Conservation (phyloP, 2,329 filamentous ascomycete genomes). For the Aspergillus pseudotamarii region DNA sequence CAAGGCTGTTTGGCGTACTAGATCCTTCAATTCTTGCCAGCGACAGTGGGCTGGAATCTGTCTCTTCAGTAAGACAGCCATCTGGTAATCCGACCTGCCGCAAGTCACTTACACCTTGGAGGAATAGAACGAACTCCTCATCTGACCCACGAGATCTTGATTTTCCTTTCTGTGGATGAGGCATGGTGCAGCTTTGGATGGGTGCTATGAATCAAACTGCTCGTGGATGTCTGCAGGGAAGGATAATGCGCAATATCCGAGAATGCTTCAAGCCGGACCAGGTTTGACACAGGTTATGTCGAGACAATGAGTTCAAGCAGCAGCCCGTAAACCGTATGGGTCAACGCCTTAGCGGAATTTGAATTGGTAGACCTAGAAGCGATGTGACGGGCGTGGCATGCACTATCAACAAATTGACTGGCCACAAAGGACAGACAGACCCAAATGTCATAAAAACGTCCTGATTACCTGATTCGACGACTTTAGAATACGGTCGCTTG, state of each 20-base stretch:
- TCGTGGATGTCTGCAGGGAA: background rate
- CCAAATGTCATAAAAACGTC: background rate
- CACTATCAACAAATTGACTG: background rate
- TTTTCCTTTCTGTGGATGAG: slow-evolving; percentile 34
- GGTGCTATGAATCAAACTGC: background rate
- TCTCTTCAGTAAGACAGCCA: slow-evolving; percentile 17
- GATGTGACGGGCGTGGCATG: background rate
- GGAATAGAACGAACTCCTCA: slow-evolving; percentile 49
- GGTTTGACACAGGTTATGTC: background rate
- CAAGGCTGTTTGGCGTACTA: slow-evolving; percentile 47
- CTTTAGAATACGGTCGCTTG: background rate
- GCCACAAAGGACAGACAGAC: background rate
- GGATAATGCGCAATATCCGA: background rate
- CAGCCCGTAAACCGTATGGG: background rate
- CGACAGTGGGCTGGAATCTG: slow-evolving; percentile 48
- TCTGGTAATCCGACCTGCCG: background rate
- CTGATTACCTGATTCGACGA: background rate
- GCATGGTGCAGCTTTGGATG: slow-evolving; percentile 27
- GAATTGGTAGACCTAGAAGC: background rate
- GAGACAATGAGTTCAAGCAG: background rate
- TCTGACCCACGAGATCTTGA: slow-evolving; percentile 37
- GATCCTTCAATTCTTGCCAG: slow-evolving; percentile 49
- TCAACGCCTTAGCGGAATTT: background rate
- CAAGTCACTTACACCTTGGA: slow-evolving; percentile 42
- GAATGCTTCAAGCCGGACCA: background rate